These are phyloP conservation scores for Coccomyxa sp. DNA, from an alignment of 139 green algal species.

Conservation along the genomic window DNA sequence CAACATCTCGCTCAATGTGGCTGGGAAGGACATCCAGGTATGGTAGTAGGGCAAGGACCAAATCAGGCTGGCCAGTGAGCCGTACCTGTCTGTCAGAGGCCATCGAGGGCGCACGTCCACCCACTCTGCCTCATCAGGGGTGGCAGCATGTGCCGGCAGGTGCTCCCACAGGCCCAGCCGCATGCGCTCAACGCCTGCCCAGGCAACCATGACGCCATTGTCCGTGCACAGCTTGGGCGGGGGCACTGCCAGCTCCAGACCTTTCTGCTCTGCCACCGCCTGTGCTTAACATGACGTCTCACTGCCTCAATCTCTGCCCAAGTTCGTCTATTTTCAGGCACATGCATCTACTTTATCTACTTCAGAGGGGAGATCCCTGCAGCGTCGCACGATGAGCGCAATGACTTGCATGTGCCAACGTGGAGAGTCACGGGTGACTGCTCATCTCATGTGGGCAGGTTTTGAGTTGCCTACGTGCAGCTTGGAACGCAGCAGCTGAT, in stretches of 20 bases:
- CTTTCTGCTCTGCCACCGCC: conserved; percentile 40
- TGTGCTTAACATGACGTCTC: too few species aligned
- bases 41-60: not conserved
- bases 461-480: too few species aligned
- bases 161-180: conserved; percentile 37
- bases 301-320: too few species aligned
- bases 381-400: too few species aligned
- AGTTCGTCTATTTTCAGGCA: too few species aligned
- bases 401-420: too few species aligned
- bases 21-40: too few species aligned
- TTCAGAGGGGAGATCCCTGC: too few species aligned
- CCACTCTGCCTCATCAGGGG: conserved; percentile 46
- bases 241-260: conserved; percentile 73
- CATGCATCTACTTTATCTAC: too few species aligned
- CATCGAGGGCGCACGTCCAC: conserved; percentile 83
- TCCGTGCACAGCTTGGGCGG: conserved; percentile 88
- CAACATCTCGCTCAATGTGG: too few species aligned
- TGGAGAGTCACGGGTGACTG: too few species aligned
- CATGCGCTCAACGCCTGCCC: conserved; percentile 84
- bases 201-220: conserved; percentile 98
- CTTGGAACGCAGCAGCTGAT: conserved; percentile 62
- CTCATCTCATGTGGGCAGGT: too few species aligned
- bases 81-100: conserved; percentile 64
- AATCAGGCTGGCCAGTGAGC: not conserved
- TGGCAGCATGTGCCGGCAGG: conserved; percentile 2